Percentiles rank a stretch among this genome's conserved stretches.
These are phyloP conservation scores for Zygosaccharomyces sapae DNA, from an alignment of 1,139 yeast species.

Conservation along the genomic window DNA sequence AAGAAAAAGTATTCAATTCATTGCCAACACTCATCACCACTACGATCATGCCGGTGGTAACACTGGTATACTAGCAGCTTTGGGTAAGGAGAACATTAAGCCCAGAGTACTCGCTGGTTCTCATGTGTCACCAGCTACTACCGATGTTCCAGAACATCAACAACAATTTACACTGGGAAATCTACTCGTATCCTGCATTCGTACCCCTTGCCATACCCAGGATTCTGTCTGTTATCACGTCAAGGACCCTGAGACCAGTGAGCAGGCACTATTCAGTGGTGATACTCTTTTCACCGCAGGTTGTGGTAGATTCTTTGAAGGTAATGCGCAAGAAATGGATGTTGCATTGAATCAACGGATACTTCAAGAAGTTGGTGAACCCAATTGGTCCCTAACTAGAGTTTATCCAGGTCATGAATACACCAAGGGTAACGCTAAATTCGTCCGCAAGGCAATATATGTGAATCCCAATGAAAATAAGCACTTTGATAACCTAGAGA, in stretches of 20 bases:
- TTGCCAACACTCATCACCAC: conserved; percentile 95
- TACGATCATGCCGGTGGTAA: conserved; percentile 94
- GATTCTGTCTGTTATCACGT: conserved; percentile 88
- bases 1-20: conserved; percentile 52
- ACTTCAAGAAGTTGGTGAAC: conserved; percentile 47
- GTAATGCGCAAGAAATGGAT: conserved; percentile 78
- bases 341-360: conserved; percentile 60
- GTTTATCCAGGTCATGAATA: conserved; percentile 97
- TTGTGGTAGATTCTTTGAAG: conserved; percentile 96
- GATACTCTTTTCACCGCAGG: conserved; percentile 93
- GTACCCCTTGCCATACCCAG: conserved; percentile 97
- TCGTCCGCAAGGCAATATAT: conserved; percentile 61
- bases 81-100: conserved; percentile 36
- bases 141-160: conserved; percentile 36
- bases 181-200: conserved; percentile 63
- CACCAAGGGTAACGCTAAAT: conserved; percentile 74
- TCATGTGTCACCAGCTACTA: conserved; percentile 34
- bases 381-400: conserved; percentile 27
- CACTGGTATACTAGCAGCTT: conserved; percentile 38
- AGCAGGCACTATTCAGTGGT: conserved; percentile 85
- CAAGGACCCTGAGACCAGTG: conserved; percentile 54
- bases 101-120: conserved; percentile 70
- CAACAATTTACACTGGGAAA: conserved; percentile 46
- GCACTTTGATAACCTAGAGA: conserved; percentile 53
- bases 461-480: conserved; percentile 40